Base-by-base conservation (phyloP, 2,329 filamentous ascomycete genomes). In the Acrocalymma vagum region DNA sequence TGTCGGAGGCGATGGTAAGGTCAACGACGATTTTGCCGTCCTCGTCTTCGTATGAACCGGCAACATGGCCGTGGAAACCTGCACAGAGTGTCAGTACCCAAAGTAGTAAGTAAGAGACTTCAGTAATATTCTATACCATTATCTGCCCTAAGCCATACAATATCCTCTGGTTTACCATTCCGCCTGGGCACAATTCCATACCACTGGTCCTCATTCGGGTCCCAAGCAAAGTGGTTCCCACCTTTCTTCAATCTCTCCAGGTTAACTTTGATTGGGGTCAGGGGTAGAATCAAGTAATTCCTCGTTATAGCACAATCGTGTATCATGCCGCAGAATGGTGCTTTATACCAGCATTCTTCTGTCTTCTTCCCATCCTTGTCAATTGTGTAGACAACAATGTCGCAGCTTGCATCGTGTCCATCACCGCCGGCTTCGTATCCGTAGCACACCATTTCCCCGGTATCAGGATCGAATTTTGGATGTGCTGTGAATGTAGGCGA, bases 101-200 rank as follows among this genome's bases (percentile, higher is more conserved):
- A 23, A 5, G 9, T 9, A 10, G 15, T 15, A 13, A 22, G 21
- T 21, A 15, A 31, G 15, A 18, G 10, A n/a, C 4, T 10, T 24
- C n/a, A 23, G 25, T 11, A 18, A 11, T 16, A 17, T 22, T 13
- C 43, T 48, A 22, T 55, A 78, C 78, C 78, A 38, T 80, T 80
- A 32, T 76, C 73, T 7, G 75, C 74, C 17, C 76, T 58, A 34
- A 80, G 71, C 78, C 78, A 81, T 1, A 75, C 62, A 27, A 81
- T 77, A 56, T 82, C 79, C 45, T 78, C 76, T 0, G 73, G 69
- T 48, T 76, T 79, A 0, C 72, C 78, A 3, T 74, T 73, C 3
- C 74, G 60, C 6, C 79, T 68, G 3, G 78, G 78, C 3, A 81
- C 77, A 10, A 82, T 66, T 1, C 76, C 79, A 47, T 81, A 82